Conservation (phyloP, 768 basidiomycete genomes). For the Harrya chromipes region DNA sequence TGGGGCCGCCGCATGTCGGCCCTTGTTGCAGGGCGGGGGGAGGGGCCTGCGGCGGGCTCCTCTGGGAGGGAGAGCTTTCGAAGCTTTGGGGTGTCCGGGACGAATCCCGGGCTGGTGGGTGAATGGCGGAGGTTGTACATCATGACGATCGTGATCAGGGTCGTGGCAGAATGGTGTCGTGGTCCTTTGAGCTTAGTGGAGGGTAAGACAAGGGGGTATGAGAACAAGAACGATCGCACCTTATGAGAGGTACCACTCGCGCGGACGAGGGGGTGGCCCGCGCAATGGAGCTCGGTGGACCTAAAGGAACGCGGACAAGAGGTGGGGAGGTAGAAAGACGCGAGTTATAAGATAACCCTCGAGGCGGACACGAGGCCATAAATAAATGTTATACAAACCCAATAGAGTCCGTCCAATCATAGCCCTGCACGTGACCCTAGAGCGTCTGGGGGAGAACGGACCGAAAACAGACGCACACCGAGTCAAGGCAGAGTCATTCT, state of each 20-base stretch:
- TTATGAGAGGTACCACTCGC: conserved; percentile 1
- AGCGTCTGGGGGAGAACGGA: too few species aligned
- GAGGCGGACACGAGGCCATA: conserved; percentile 30
- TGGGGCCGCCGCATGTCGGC: conserved; percentile 15
- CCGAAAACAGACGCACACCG: neutral
- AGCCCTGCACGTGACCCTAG: conserved; percentile 20
- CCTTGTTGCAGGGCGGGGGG: conserved; percentile 17
- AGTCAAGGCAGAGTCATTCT: neutral
- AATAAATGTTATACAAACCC: conserved; percentile 13
- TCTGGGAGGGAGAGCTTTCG: conserved; percentile 19
- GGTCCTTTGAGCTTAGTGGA: neutral
- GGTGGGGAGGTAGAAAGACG: neutral
- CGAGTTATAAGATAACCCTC: conserved; percentile 21
- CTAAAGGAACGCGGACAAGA: conserved; percentile 16
- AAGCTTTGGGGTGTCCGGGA: conserved; percentile 24
- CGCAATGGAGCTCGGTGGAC: conserved; percentile 22
- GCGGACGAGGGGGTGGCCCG: conserved; percentile 18
- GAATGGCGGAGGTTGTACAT: conserved; percentile 20
- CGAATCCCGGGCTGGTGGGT: conserved; percentile 10
- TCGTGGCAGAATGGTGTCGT: conserved; percentile 18
- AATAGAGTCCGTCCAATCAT: conserved; percentile 22
- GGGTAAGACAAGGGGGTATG: neutral
- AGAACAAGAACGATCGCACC: conserved; percentile 5
- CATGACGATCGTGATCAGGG: conserved; percentile 25
- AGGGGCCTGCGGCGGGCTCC: conserved; percentile 5